Evolutionary conservation across 2,329 filamentous ascomycete species (phyloP), one percentile per base, ranked within the genome.

Genomic region (Colletotrichum salicis): DNA sequence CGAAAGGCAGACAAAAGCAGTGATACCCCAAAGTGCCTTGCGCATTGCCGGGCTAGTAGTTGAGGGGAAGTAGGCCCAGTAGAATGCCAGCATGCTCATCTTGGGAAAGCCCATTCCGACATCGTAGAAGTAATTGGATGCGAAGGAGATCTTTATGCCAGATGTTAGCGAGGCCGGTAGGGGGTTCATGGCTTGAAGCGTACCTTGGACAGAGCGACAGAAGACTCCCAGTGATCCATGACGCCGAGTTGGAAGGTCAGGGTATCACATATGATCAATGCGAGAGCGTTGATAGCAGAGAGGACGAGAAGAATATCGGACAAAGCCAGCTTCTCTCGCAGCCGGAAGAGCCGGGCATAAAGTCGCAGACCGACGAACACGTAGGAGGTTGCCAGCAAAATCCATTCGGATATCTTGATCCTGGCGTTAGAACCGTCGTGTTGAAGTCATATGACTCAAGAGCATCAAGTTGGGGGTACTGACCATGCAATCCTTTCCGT

Each of bases 81-180:
- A 81, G 63, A 81, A 81, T 1, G 80, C 79, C 27, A 81, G 27
- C 79, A 81, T 81, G 70, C 79, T 80, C 71, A 81, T 73, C 63
- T 81, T 81, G 4, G 79, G 79, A 35, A 81, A 80, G 0, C 79
- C 79, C 79, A 81, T 81, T 6, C 79, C 79, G 3, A 81, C 77
- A 58, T 81, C 79, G 73, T 81, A 81, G 52, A 81, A 81, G 67
- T 81, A 81, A 73, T 81, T 81, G 51, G 80, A 81, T 0, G 79
- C 76, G 22, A 81, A 81, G 1, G 78, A 79, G 37, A 81, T 80
- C 79, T 80, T 27, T 59, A 24, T 4, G 24, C 5, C 5, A 19
- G 13, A 13, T 5, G 56, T 65, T 29, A 68, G 65, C 22, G 1
- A 24, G 29, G 11, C 11, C 8, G 8, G 29, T 19, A 1, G 1